Percentiles rank a stretch among this genome's conserved stretches.
These are phyloP conservation scores for Dunaliella primolecta DNA, from an alignment of 139 green algal genomes.

Conservation along the genomic window DNA sequence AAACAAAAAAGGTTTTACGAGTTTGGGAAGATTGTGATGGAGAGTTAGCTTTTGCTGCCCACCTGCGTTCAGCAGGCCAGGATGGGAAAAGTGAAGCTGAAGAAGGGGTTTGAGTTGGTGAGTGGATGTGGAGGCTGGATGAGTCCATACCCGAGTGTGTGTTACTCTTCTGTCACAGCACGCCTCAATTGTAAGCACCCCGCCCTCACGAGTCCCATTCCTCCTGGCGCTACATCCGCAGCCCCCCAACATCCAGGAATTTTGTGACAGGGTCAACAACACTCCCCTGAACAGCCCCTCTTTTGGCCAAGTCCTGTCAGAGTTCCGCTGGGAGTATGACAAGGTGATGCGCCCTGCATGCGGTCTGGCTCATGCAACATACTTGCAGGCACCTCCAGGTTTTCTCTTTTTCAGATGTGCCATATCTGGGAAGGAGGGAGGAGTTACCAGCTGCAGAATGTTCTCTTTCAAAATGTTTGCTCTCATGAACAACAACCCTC, in stretches of 20 bases:
- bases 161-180: no score
- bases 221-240: constrained; percentile 22
- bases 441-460: no score
- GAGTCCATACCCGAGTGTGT: no score
- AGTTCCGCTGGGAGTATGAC: constrained; percentile 74
- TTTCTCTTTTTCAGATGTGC: no score
- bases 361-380: no score
- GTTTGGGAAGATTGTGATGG: no score
- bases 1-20: no score
- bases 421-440: no score
- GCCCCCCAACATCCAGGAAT: constrained; percentile 53
- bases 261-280: constrained; percentile 47
- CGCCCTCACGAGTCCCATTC: neutral
- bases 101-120: constrained; percentile 14
- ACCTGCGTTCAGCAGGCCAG: neutral
- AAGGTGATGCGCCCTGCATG: constrained; percentile 52
- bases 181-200: neutral
- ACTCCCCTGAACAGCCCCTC: constrained; percentile 27
- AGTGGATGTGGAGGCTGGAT: neutral
- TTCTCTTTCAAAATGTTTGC: no score
- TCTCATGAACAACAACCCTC: neutral
- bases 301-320: constrained; percentile 49
- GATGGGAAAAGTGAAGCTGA: constrained; percentile 19
- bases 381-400: no score
- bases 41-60: no score